Evolutionary conservation across 2,329 filamentous ascomycete genomes (phyloP).

Genomic region (Ophiostoma quercus): DNA sequence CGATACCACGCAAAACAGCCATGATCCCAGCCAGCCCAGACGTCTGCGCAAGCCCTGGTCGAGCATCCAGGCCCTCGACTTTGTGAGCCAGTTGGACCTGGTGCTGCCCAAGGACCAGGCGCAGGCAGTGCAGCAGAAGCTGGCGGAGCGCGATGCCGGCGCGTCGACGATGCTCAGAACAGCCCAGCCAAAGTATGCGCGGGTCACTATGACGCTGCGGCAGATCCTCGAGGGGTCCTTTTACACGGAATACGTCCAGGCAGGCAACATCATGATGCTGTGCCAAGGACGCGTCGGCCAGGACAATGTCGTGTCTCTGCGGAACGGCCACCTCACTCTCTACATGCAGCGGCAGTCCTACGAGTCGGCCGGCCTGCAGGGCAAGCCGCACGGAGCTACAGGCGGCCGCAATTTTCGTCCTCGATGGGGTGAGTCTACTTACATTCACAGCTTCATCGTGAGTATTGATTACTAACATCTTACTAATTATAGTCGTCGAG

Average conservation of each 20-base stretch:
- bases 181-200: slow-evolving; percentile 51
- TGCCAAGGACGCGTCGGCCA: slow-evolving; percentile 68
- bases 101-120: slow-evolving; percentile 64
- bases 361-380: slow-evolving; percentile 74
- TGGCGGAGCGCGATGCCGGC: slow-evolving; percentile 36
- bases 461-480: background rate
- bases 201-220: slow-evolving; percentile 65
- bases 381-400: slow-evolving; percentile 58
- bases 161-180: slow-evolving; percentile 20
- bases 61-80: slow-evolving; percentile 58
- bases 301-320: slow-evolving; percentile 67
- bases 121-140: slow-evolving; percentile 46
- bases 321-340: slow-evolving; percentile 65
- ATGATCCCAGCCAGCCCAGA: background rate
- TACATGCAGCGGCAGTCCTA: slow-evolving; percentile 77
- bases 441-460: background rate
- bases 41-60: slow-evolving; percentile 68
- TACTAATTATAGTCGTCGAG: slow-evolving; percentile 58
- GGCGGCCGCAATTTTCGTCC: slow-evolving; percentile 57
- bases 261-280: slow-evolving; percentile 67
- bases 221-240: slow-evolving; percentile 70
- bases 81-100: slow-evolving; percentile 57
- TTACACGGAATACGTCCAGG: slow-evolving; percentile 79
- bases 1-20: background rate
- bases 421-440: slow-evolving; percentile 59